Conservation (phyloP, 306 rosid genomes). For the Argentina anserina region DNA sequence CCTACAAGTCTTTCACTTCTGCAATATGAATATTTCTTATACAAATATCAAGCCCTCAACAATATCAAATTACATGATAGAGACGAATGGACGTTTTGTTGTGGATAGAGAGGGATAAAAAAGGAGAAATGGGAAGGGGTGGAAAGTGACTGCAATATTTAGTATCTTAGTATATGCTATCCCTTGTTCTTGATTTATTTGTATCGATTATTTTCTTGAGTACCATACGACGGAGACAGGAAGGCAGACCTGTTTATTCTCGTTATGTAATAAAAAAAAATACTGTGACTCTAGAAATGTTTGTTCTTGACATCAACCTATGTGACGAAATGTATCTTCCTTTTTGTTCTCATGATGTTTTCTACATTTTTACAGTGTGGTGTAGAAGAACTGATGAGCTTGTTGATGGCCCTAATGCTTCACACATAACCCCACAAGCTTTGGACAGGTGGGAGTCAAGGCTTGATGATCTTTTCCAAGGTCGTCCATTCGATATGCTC, state of each 20-base stretch:
- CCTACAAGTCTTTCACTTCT: not conserved
- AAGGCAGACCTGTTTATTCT: not conserved
- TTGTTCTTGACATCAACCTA: not conserved
- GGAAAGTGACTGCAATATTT: not conserved
- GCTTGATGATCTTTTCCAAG: constrained; percentile 61
- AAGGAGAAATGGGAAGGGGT: not conserved
- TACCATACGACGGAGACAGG: not conserved
- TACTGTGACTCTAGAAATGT: not conserved
- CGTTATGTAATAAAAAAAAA: not conserved
- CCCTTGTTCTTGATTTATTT: not conserved
- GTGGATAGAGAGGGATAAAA: not conserved
- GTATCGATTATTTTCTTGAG: not conserved
- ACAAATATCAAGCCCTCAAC: not conserved
- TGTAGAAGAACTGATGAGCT: constrained; percentile 92
- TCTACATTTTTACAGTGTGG: constrained; percentile 51
- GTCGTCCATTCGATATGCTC: constrained; percentile 83
- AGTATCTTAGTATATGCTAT: not conserved
- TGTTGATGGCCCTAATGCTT: constrained; percentile 92
- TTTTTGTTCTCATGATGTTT: not conserved
- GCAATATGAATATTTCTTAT: not conserved
- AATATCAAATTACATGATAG: not conserved
- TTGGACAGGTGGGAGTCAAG: constrained; percentile 82
- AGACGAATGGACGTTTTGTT: not conserved
- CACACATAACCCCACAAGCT: constrained; percentile 83
- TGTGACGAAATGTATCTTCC: not conserved